A percentile compares a stretch with the other conserved stretches of the same genome.
phyloP scores from a whole-genome alignment of 1,139 yeast species.

The Protomyces inouyei region DNA sequence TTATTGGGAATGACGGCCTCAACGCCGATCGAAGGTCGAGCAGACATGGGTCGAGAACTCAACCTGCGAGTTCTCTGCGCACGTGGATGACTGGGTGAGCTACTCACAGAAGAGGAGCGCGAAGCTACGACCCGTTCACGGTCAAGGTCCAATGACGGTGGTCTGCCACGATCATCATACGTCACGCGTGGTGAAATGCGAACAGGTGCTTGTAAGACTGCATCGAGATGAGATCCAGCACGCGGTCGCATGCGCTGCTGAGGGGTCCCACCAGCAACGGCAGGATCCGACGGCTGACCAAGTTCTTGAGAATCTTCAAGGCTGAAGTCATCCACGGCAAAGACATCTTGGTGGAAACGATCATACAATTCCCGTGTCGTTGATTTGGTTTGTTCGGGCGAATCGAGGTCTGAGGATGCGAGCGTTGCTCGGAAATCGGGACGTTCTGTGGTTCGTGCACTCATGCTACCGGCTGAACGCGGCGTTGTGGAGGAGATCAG shows the following conservation, averaged over 20 bases:
- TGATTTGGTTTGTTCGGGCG: background rate
- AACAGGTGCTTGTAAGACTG: slow-evolving; percentile 10
- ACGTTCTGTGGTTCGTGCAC: background rate
- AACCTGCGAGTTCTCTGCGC: slow-evolving; percentile 6
- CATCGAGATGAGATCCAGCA: slow-evolving; percentile 20
- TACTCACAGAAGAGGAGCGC: background rate
- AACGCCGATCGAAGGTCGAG: background rate
- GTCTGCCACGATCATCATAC: slow-evolving; percentile 9
- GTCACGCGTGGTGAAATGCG: slow-evolving; percentile 18
- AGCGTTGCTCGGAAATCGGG: background rate
- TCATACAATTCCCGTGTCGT: background rate
- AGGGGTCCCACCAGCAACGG: background rate
- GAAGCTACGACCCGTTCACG: background rate
- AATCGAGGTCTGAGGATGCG: background rate
- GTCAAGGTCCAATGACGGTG: slow-evolving; percentile 17
- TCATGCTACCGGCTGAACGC: no score
- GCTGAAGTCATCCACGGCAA: slow-evolving; percentile 21
- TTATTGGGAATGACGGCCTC: slow-evolving; percentile 1
- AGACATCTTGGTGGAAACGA: background rate
- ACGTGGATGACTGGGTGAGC: slow-evolving; percentile 4
- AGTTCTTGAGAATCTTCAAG: slow-evolving; percentile 22
- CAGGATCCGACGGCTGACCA: background rate
- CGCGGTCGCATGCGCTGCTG: slow-evolving; percentile 7
- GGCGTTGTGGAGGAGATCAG: background rate
- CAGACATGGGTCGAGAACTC: slow-evolving; percentile 17